A percentile compares a stretch with the other conserved stretches of the same genome.
phyloP scores from a whole-genome alignment of 139 green algal species.

The Chlamydomonas eustigma region DNA sequence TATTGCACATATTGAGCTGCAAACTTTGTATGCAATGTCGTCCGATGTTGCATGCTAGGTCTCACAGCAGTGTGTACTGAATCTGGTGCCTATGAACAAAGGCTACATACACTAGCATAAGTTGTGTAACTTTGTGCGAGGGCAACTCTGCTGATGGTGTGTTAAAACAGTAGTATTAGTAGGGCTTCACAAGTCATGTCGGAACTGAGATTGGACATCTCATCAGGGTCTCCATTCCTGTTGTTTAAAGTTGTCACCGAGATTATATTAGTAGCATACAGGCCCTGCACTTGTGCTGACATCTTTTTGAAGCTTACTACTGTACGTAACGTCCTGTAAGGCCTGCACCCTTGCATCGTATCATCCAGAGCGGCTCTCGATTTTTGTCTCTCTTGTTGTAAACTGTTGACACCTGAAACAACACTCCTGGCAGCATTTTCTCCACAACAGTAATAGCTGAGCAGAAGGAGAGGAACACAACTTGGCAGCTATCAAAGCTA shows the following conservation, averaged over 20 bases:
- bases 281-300: neutral
- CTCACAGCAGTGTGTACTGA: no score
- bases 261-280: neutral
- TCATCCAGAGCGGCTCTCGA: neutral
- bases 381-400: neutral
- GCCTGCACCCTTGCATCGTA: neutral
- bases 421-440: no score
- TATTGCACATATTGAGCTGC: neutral
- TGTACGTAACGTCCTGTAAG: no score
- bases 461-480: no score
- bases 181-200: no score
- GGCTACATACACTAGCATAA: neutral
- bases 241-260: no score
- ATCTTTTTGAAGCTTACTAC: neutral
- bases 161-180: no score
- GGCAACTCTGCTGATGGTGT: neutral
- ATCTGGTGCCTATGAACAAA: no score
- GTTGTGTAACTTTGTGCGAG: neutral
- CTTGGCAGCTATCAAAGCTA: no score
- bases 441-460: no score
- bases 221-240: neutral
- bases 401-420: neutral
- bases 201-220: neutral
- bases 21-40: neutral
- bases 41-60: no score